Conservation (phyloP, 345 rosid genomes). For the Lepidium africanum region DNA sequence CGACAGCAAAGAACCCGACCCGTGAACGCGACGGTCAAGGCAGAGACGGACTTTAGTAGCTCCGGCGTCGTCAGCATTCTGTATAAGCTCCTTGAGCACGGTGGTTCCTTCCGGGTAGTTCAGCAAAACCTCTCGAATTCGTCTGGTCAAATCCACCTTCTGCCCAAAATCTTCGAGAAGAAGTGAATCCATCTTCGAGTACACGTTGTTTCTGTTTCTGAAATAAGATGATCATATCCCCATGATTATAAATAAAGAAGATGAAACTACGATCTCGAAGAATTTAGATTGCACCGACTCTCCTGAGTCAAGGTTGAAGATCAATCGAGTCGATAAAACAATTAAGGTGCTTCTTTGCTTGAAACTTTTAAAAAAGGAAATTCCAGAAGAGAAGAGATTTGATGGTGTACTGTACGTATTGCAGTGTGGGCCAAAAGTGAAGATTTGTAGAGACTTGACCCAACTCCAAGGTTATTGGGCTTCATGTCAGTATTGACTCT, state of each 20-base stretch:
- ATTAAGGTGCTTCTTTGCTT: neutral
- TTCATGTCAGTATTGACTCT: too few relatives aligned
- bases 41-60: constrained; percentile 79
- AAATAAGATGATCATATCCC: neutral
- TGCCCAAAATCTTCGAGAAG: constrained; percentile 95
- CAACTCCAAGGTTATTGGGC: too few relatives aligned
- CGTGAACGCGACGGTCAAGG: constrained; percentile 70
- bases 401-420: too few relatives aligned
- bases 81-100: constrained; percentile 85
- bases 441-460: too few relatives aligned
- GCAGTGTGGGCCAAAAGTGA: too few relatives aligned
- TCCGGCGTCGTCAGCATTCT: constrained; percentile 96
- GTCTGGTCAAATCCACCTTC: constrained; percentile 92
- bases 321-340: neutral
- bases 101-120: constrained; percentile 97
- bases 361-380: neutral
- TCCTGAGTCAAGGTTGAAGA: neutral
- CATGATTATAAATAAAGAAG: neutral
- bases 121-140: constrained; percentile 87
- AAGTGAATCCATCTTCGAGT: constrained; percentile 43
- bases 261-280: neutral
- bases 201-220: neutral
- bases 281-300: constrained; percentile 8
- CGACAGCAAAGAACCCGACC: constrained; percentile 51
- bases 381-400: neutral